Evolutionary conservation across 2,329 filamentous ascomycete genomes (phyloP).

Genomic region (Fusarium pseudocircinatum): DNA sequence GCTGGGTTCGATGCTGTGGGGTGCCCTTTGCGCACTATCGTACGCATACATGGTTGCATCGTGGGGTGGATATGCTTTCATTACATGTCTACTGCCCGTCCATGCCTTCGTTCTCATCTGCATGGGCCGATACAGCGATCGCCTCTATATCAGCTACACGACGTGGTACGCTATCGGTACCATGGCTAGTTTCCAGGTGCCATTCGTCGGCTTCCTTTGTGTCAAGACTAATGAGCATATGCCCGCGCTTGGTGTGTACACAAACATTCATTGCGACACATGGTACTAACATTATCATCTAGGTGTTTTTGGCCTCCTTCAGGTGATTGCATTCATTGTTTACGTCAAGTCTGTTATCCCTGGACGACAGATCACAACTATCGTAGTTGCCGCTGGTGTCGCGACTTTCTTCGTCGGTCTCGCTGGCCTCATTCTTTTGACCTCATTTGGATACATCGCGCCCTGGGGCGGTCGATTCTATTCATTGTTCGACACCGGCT

Average conservation of each 20-base stretch:
- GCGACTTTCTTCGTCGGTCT: constrained; percentile 78
- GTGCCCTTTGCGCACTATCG: constrained; percentile 90
- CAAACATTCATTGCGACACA: neutral
- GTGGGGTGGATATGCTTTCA: constrained; percentile 99
- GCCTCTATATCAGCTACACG: constrained; percentile 95
- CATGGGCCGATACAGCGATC: constrained; percentile 95
- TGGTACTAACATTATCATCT: constrained; percentile 12
- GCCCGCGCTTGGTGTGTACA: constrained; percentile 81
- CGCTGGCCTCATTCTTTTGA: constrained; percentile 83
- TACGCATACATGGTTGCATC: constrained; percentile 99
- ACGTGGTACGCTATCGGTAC: constrained; percentile 98
- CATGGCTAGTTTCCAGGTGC: constrained; percentile 98
- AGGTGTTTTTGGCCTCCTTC: constrained; percentile 96
- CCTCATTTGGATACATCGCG: constrained; percentile 89
- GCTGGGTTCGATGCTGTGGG: constrained; percentile 96
- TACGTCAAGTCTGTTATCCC: constrained; percentile 90
- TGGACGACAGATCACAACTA: constrained; percentile 91
- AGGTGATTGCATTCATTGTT: constrained; percentile 91
- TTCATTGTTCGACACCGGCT: constrained; percentile 98
- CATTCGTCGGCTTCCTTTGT: constrained; percentile 96
- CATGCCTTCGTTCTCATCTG: constrained; percentile 93
- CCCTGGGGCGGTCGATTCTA: constrained; percentile 99
- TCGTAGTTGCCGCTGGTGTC: constrained; percentile 80
- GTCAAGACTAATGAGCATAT: constrained; percentile 99
- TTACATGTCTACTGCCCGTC: constrained; percentile 94